A percentile compares a stretch with the other conserved stretches of the same genome.
Evolutionary conservation across 2,329 filamentous ascomycete genomes (phyloP).

Genomic region (Calonectria naviculata): DNA sequence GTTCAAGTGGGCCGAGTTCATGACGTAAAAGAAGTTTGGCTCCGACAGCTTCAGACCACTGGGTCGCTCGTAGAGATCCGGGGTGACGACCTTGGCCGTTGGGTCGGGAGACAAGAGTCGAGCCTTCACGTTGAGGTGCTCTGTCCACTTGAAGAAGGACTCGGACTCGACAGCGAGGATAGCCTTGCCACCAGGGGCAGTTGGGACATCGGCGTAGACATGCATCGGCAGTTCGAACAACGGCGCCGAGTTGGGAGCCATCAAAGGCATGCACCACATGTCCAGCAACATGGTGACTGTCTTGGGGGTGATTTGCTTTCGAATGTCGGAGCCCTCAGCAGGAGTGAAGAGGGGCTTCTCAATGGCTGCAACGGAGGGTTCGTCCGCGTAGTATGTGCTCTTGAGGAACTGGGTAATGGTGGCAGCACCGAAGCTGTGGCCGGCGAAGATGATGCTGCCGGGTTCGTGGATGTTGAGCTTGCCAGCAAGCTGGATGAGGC

Average conservation of each 20-base stretch:
- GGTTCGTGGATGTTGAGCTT: constrained; percentile 76
- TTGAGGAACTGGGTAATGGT: constrained; percentile 83
- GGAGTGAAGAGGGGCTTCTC: constrained; percentile 72
- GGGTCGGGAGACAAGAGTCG: constrained; percentile 71
- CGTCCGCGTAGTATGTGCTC: constrained; percentile 75
- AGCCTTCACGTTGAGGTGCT: constrained; percentile 77
- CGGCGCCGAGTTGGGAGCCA: constrained; percentile 69
- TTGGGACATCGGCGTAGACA: constrained; percentile 65
- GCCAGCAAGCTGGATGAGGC: constrained; percentile 69
- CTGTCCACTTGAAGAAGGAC: constrained; percentile 81
- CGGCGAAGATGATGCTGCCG: constrained; percentile 79
- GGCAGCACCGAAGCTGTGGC: constrained; percentile 85
- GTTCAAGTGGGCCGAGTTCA: constrained; percentile 80
- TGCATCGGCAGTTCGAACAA: constrained; percentile 81
- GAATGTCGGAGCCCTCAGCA: constrained; percentile 63
- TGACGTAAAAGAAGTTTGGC: constrained; percentile 81
- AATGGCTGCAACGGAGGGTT: constrained; percentile 57
- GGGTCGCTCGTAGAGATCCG: constrained; percentile 54
- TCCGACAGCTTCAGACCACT: constrained; percentile 56
- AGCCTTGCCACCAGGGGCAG: constrained; percentile 65
- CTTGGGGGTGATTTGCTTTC: constrained; percentile 73
- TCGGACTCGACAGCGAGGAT: constrained; percentile 80
- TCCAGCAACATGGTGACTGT: constrained; percentile 79
- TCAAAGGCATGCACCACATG: constrained; percentile 82
- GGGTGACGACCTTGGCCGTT: constrained; percentile 51